Base-by-base conservation (phyloP, 192 early-diverging fungal genomes). In the Lobosporangium transversale region DNA sequence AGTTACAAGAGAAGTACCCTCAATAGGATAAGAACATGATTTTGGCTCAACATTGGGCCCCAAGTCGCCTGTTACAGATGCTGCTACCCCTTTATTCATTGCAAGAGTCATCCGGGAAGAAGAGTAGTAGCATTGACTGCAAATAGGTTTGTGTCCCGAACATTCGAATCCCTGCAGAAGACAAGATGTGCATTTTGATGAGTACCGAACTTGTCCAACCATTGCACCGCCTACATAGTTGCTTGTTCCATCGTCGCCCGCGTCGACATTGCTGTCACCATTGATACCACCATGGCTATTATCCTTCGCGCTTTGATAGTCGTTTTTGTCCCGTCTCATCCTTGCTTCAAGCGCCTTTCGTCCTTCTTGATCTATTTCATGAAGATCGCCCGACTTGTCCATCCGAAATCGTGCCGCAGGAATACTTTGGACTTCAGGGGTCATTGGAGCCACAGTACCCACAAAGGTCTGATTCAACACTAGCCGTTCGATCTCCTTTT, bases 91-190 rank as follows among this genome's bases (percentile, higher is more conserved):
- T 21, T 11, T 59, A 14, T 35, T 43, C 18, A 58, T 23, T 5
- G 66, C 51, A 9, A 14, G 45, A 43, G 66, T 43, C 4, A 20
- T 44, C 21, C 26, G 11, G 14, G 60, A 32, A 0, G 54, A 56
- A 2, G 60, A 71, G 32, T 71, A 44, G 29, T 44, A 58, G 29
- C 73, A 76, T 12, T 76, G 65, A 52, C 33, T 32, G n/a, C 73
- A 76, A 26, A 67, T 67, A 1, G 73, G 73, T 30, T 50, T 54
- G 24, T 76, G 53, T 21, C 64, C 64, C 27, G 73, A 76, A 32
- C 73, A 76, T 12, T 76, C 36, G 45, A 62, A 49, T 17, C 65
- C 59, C 30, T 76, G 63, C 5, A 51, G 15, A 2, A 62, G 37
- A 53, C 73, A 76, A 4, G 64, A 44, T 11, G 59, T 62, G 17